Base-by-base conservation (phyloP, 768 basidiomycete genomes). In the Amanita muscaria region DNA sequence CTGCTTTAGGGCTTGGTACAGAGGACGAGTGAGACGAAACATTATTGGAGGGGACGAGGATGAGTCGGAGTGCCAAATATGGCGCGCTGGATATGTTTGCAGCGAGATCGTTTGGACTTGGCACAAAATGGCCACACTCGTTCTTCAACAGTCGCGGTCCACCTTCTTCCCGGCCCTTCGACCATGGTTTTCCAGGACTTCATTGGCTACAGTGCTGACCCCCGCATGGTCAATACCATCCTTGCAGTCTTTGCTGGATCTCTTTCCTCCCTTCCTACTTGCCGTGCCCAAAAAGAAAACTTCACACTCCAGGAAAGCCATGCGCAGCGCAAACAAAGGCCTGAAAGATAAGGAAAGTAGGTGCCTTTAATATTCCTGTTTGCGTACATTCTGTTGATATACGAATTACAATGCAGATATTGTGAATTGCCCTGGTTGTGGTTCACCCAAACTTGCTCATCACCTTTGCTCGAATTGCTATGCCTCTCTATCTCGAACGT, bases 261-360 rank as follows among this genome's bases (percentile, higher is more conserved):
- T 96, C 34, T 74, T 97, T 49, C 93, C 93, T 10, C 74, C 91
- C 1, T 80, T 93, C 60, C 68, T 97, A 15, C 76, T 91, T 33
- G 91, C 92, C 19, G 94, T 94, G 2, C 94, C 94, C 19, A 97
- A 97, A 67, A 85, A 83, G 61, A 93, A 93, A 65, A 75, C 80
- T 9, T 91, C 92, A 0, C 92, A 97, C 64, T 91, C 89, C 16
- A 74, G 88, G 41, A 98, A 98, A 63, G 76, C 83, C n/a, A 94
- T 94, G 91, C 75, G 93, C 32, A 80, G 80, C 50, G 85, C 92
- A 12, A 91, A 92, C 64, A 98, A 98, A 63, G 91, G 92, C 1
- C 66, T 96, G 55, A 89, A 92, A 62, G 92, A 97, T 64, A 93
- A 90, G 62, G 80, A 80, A 49, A 91, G 94, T 91, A 56, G 49